Evolutionary conservation across 2,329 filamentous ascomycete genomes (phyloP).

Genomic region (Colletotrichum costaricense): DNA sequence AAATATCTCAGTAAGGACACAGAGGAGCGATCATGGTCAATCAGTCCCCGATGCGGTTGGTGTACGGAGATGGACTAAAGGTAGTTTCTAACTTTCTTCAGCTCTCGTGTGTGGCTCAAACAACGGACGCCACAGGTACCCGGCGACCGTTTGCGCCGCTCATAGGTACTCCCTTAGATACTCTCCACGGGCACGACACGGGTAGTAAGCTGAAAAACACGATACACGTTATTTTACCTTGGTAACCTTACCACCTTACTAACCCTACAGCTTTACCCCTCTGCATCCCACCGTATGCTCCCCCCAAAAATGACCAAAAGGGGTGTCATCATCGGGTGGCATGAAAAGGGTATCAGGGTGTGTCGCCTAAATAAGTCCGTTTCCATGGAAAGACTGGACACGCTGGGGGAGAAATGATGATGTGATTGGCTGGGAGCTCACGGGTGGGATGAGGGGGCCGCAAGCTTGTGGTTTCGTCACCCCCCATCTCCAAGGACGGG

Average conservation of each 20-base stretch:
- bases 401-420: not conserved
- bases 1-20: not conserved
- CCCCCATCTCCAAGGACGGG: conserved; percentile 20
- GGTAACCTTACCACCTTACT: not conserved
- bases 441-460: not conserved
- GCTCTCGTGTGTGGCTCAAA: not conserved
- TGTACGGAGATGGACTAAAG: not conserved
- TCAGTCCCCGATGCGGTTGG: conserved; percentile 2
- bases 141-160: not conserved
- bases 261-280: no score
- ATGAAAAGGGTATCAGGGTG: not conserved
- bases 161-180: no score
- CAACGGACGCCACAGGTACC: conserved; percentile 22
- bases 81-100: not conserved
- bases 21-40: not conserved
- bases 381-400: not conserved
- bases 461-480: conserved; percentile 6
- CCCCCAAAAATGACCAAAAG: not conserved
- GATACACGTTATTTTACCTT: not conserved
- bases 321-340: not conserved
- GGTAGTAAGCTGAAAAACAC: no score
- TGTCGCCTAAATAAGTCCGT: not conserved
- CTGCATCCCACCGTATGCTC: not conserved
- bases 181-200: no score
- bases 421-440: not conserved